Conservation (phyloP, 192 early-diverging fungal species). For the Chytriomyces confervae region DNA sequence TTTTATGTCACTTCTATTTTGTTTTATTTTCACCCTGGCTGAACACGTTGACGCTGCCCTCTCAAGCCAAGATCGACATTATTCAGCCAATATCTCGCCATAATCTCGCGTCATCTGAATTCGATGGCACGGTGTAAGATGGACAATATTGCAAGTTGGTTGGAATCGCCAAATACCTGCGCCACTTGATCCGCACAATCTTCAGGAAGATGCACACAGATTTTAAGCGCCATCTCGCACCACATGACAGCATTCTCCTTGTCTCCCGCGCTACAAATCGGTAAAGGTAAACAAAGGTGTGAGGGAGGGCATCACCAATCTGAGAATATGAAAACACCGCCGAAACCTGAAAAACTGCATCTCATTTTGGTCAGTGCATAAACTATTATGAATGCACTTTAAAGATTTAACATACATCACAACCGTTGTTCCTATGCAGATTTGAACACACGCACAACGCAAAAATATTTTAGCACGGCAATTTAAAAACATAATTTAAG, state of each 20-base stretch:
- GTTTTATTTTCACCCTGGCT: too few relatives aligned
- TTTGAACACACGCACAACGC: background rate
- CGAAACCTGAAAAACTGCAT: background rate
- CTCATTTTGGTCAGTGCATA: background rate
- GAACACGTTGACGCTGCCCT: too few relatives aligned
- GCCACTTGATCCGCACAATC: constrained; percentile 21
- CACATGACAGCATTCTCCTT: constrained; percentile 21
- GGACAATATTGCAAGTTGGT: background rate
- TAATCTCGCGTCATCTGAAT: constrained; percentile 19
- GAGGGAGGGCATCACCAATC: background rate
- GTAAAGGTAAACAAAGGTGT: background rate
- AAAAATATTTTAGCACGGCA: background rate
- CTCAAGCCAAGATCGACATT: background rate
- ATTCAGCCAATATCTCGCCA: constrained; percentile 20
- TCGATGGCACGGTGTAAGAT: background rate
- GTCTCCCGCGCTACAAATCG: constrained; percentile 16
- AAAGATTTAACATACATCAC: constrained; percentile 14
- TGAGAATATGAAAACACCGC: background rate
- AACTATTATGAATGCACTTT: constrained; percentile 10
- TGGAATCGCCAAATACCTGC: background rate
- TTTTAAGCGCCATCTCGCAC: constrained; percentile 32
- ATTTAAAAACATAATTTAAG: background rate
- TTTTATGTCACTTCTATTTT: background rate
- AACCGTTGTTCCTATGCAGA: constrained; percentile 29
- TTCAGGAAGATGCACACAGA: constrained; percentile 15